Evolutionary conservation across 257 asterid species (phyloP), one percentile per base, ranked within the genome.

Genomic region (Solanum habrochaites): DNA sequence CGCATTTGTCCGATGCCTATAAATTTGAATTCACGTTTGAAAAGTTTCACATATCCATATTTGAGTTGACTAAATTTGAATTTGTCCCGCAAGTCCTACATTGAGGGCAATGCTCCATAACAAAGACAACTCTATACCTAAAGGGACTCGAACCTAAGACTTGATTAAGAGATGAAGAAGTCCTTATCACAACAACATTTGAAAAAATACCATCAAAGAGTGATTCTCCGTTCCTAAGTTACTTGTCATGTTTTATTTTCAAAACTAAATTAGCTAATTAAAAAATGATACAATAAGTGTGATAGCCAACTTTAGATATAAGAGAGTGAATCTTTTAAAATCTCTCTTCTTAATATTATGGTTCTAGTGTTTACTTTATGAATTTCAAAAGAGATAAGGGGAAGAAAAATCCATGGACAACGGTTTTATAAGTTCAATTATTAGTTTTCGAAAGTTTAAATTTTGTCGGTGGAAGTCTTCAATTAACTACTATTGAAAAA

Each of bases 41-140:
- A 49, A 49, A 49, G 8, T 49, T 3, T 0, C 8, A 15, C 7
- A 47, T 4, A 35, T 0, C 0, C 21, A 15, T 0, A 49, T 49
- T 49, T 20, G 1, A 49, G 8, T 8, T 3, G 3, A 49, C 8
- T 49, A 49, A 49, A 49, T 49, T 15, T 49, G 0, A 0, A 49
- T 5, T 14, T 1, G 0, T n/a, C n/a, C n/a, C n/a, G n/a, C 6
- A 49, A 49, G 8, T 49, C 0, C 8, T 21, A 14, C 52, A 45
- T 45, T 11, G 3, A 8, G 0, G 60, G 60, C 16, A 49, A 14
- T 14, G 58, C 21, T 49, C 58, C 16, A 6, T 49, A 49, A 15
- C 16, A 49, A 49, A 49, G 21, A 20, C 16, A 20, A 49, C 21
- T 49, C 21, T 20, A 20, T 49, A 49, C 8, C 21, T 20, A 5